Evolutionary conservation across 2,329 filamentous ascomycete genomes (phyloP), one percentile per base, ranked within the genome.

Genomic region (Fusarium cicatricum): DNA sequence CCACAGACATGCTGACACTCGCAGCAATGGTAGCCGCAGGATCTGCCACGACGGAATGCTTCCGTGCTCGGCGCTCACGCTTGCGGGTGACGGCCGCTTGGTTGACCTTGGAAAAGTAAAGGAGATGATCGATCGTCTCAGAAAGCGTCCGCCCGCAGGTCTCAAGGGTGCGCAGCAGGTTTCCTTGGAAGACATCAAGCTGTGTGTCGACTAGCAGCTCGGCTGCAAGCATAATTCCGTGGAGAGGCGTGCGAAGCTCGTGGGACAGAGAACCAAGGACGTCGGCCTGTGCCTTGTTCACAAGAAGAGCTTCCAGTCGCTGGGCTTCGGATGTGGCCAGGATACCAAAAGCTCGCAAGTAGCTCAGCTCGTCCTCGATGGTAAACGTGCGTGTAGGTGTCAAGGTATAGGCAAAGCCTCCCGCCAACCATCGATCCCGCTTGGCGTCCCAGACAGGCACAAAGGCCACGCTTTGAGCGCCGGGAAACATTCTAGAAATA

Each of bases 201-300:
- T 71, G 58, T 0, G 81, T 83, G n/a, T 85, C 82, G 10, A 78
- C 75, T 1, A 87, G 64, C n/a, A 85, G 70, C 61, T 85, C 82
- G 1, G 77, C 75, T 53, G 75, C 82, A 1, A 82, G 80, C 0
- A 88, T 72, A 36, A 88, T 80, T 3, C 85, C 85, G 55, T 88
- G 85, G 1, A 88, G 71, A 0, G 85, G 85, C 4, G 82, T 85
- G 5, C 85, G 77, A 17, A 88, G 72, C 65, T 88, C 85, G 64
- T 88, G 85, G 7, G 82, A 85, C 11, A 88, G 80, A 2, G 82
- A 86, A 2, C 82, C 81, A 16, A 88, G 79, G 40, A 86, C 81
- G 49, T 86, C 83, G 1, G 80, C 80, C 65, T 86, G 85, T 33
- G 82, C 80, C 52, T 74, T 78, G 42, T 79, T 76, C 1, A 75